Base-by-base conservation (phyloP, 208 protist genomes). In the Acanthamoeba lenticulata region DNA sequence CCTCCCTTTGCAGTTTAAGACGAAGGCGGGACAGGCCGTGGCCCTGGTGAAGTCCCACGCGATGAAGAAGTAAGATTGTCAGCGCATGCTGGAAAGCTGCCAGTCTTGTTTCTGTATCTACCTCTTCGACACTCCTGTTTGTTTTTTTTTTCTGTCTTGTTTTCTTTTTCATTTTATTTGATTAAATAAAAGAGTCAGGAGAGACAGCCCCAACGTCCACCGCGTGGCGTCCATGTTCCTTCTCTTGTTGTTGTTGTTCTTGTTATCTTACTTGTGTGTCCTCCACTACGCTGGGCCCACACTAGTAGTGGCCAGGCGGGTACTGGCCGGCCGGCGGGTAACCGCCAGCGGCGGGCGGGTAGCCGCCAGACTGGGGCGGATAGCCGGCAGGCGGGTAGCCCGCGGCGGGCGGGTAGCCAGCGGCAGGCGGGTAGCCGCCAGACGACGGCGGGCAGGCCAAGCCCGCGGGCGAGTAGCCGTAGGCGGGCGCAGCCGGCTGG, bases 31-130 rank as follows among this genome's bases (percentile, higher is more conserved):
- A 1, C 69, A 79, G 19, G 69, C 69, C 21, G 69, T 79, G 34
- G 69, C 69, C 2, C 69, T 79, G 69, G 69, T 79, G 34, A 40
- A 45, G 38, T 79, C 69, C 17, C 69, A 79, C 69, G 69, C 69
- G 21, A 79, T 36, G 1, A 79, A 79, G 69, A 79, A 79, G 15
- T 79, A 45, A n/a, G n/a, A n/a, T n/a, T n/a, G n/a, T n/a, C n/a
- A n/a, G n/a, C n/a, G n/a, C n/a, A n/a, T n/a, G n/a, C n/a, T n/a
- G n/a, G n/a, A n/a, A n/a, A n/a, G n/a, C n/a, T n/a, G n/a, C n/a
- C n/a, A n/a, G n/a, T n/a, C n/a, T n/a, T n/a, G n/a, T n/a, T n/a
- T n/a, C n/a, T n/a, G n/a, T n/a, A n/a, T n/a, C n/a, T n/a, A n/a
- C n/a, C n/a, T n/a, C n/a, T n/a, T n/a, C n/a, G n/a, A n/a, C n/a